Evolutionary conservation across 129 eudicot genomes (phyloP).

Genomic region (Apium graveolens): DNA sequence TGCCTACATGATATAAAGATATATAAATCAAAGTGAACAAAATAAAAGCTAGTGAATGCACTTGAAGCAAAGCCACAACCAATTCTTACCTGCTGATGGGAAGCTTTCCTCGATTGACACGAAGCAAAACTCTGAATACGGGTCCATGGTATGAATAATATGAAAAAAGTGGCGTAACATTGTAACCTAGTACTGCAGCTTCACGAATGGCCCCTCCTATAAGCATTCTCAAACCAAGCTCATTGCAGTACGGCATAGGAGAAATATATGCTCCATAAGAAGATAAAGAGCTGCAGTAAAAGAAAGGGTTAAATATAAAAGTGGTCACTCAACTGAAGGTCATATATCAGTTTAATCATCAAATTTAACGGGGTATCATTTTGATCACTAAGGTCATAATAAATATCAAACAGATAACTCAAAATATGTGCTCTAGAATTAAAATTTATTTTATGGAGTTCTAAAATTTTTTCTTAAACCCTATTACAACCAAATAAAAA

Average conservation of each 20-base stretch:
- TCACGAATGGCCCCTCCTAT: conserved; percentile 90
- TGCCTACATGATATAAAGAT: conserved; percentile 33
- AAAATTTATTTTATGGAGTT: no score
- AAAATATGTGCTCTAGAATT: no score
- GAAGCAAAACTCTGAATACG: conserved; percentile 79
- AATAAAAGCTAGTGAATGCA: not conserved
- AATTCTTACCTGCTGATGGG: conserved; percentile 48
- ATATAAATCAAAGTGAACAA: not conserved
- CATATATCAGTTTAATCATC: no score
- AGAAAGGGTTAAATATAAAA: no score
- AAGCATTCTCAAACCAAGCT: conserved; percentile 88
- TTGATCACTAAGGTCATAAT: no score
- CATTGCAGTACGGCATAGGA: conserved; percentile 81
- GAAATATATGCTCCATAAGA: conserved; percentile 82
- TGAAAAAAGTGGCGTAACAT: conserved; percentile 78
- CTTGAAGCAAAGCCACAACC: not conserved
- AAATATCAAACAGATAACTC: no score
- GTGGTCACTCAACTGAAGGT: no score
- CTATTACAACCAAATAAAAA: no score
- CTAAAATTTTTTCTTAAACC: no score
- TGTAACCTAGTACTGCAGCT: conserved; percentile 80
- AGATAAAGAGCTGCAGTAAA: conserved; percentile 58
- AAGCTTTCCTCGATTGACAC: conserved; percentile 64
- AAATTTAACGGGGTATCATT: no score
- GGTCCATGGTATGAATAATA: conserved; percentile 97